Evolutionary conservation across 2,329 filamentous ascomycete species (phyloP).

Genomic region (Zasmidium angulare): DNA sequence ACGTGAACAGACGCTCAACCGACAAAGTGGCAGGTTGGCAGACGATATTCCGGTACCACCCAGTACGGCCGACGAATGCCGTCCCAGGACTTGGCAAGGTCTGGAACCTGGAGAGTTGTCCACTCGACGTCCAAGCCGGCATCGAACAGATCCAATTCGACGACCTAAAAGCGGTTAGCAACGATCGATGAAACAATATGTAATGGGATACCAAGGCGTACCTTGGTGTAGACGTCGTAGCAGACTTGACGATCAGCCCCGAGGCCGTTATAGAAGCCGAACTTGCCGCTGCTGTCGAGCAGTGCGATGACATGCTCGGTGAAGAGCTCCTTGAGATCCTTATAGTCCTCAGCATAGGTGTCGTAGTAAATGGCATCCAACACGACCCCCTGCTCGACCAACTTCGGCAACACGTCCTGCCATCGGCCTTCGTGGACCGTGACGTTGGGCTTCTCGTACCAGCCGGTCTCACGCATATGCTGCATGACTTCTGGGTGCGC

Average conservation of each 20-base stretch:
- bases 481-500: constrained; percentile 51
- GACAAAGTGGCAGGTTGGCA: constrained; percentile 74
- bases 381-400: constrained; percentile 43
- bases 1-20: constrained; percentile 46
- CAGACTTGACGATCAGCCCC: constrained; percentile 89
- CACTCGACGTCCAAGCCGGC: constrained; percentile 88
- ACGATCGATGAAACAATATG: background rate
- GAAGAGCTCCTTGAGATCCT: constrained; percentile 82
- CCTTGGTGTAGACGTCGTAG: constrained; percentile 93
- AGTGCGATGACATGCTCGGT: constrained; percentile 80
- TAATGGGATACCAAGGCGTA: constrained; percentile 20
- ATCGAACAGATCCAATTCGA: constrained; percentile 86
- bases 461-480: constrained; percentile 47
- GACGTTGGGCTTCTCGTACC: constrained; percentile 51
- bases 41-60: constrained; percentile 74
- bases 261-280: constrained; percentile 71
- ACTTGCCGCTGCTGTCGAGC: constrained; percentile 60
- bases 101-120: constrained; percentile 73
- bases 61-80: constrained; percentile 88
- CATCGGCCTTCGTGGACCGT: constrained; percentile 50
- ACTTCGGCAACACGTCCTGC: constrained; percentile 49
- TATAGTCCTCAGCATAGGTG: constrained; percentile 93
- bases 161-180: constrained; percentile 47
- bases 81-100: constrained; percentile 65
- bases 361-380: constrained; percentile 80